Base-by-base conservation (phyloP, 1,284 basidiomycete species). In the Heterobasidion occidentale region DNA sequence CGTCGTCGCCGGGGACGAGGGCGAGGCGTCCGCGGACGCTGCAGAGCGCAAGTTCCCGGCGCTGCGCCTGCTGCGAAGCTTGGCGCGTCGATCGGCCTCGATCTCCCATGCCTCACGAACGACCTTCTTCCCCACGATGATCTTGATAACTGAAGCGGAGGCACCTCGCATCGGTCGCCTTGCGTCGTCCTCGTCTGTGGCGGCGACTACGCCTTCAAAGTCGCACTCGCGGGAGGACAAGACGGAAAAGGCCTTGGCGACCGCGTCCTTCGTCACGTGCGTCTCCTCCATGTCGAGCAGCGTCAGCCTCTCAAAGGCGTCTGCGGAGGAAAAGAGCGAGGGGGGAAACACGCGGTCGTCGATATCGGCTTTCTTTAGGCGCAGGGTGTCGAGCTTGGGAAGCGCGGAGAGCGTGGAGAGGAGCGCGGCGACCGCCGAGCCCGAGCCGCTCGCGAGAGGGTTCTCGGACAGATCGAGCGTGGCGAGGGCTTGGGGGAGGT, bases 61-160 rank as follows among this genome's bases (percentile, higher is more conserved):
- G 58, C 65, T 61, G 57, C 65, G 58, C 58, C 46, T 61, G 34
- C 53, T 42, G 45, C 65, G 62, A 14, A 64, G 56, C 58, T 76
- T 79, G 15, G 73, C 65, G 55, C 78, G 75, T 46, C 74, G 72
- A 61, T 90, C 88, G 9, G 81, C 73, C 65, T 88, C 87, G 17
- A 91, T 63, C 67, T 91, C 88, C 88, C 88, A 90, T 36, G 78
- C 68, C 67, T 91, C 88, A 63, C 81, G 83, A 54, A 87, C 63
- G 19, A 88, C 71, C 61, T 75, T 77, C 70, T 87, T 88, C 9
- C 88, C 88, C 2, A 88, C 73, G n/a, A 81, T 71, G 19, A 90
- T 69, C 46, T 77, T 77, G 11, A 81, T 64, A 1, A 76, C 70
- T 15, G 81, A 82, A 19, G 17, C 27, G 4, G 51, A 19, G 9